These are phyloP conservation scores for Colletotrichum sp. DNA, from an alignment of 2,329 filamentous ascomycete species.

Conservation along the genomic window DNA sequence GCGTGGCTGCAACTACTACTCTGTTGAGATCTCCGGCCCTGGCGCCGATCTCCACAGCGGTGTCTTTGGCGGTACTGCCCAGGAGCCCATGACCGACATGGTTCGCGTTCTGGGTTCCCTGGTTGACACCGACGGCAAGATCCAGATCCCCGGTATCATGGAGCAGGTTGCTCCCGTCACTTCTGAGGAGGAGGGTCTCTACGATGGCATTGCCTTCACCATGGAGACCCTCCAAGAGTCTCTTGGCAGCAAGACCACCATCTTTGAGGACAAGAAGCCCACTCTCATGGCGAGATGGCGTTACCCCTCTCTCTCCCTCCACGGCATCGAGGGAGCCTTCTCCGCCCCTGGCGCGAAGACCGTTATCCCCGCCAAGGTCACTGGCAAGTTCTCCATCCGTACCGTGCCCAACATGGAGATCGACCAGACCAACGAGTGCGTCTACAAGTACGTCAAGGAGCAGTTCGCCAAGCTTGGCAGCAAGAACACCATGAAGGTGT, in stretches of 20 bases:
- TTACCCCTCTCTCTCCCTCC: constrained; percentile 90
- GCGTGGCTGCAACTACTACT: constrained; percentile 98
- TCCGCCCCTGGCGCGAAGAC: constrained; percentile 95
- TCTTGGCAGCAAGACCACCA: constrained; percentile 85
- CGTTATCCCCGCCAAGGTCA: constrained; percentile 97
- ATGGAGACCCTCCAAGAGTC: constrained; percentile 96
- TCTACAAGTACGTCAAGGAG: constrained; percentile 83
- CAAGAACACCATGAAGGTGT: constrained; percentile 89
- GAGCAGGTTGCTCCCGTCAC: constrained; percentile 92
- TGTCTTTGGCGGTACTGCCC: constrained; percentile 94
- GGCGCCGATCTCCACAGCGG: constrained; percentile 95
- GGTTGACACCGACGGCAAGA: constrained; percentile 90
- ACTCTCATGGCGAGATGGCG: constrained; percentile 97
- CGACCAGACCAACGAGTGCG: constrained; percentile 82
- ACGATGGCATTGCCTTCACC: constrained; percentile 88
- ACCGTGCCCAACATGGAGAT: constrained; percentile 98
- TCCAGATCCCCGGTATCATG: constrained; percentile 90
- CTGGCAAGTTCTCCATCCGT: constrained; percentile 97
- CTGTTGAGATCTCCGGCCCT: constrained; percentile 86
- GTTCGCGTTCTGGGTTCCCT: constrained; percentile 81
- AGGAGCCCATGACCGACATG: constrained; percentile 98
- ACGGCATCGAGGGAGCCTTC: constrained; percentile 95
- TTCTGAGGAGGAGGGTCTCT: constrained; percentile 85
- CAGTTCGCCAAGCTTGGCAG: constrained; percentile 86
- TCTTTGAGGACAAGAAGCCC: constrained; percentile 85